phyloP scores from a whole-genome alignment of 2,329 filamentous ascomycete species.

The Incumbomyces delicatus region DNA sequence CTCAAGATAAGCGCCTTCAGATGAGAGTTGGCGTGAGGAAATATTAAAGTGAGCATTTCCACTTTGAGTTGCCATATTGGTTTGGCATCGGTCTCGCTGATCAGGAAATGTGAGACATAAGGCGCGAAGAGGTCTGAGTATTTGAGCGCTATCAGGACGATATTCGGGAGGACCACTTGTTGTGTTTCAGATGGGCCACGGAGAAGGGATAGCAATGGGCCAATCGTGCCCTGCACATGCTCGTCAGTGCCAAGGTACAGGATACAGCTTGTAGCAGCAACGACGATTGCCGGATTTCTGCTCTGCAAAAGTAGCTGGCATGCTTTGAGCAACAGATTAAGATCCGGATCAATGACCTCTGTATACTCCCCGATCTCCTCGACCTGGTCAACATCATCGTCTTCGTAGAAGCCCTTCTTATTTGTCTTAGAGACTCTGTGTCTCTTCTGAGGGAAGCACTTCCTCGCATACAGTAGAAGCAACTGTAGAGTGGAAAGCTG shows the following conservation, averaged over 20 bases:
- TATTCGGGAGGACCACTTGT: constrained; percentile 83
- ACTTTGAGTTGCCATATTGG: constrained; percentile 86
- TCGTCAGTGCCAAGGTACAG: constrained; percentile 71
- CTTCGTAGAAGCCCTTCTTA: constrained; percentile 69
- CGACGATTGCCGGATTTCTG: constrained; percentile 83
- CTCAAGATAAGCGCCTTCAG: constrained; percentile 79
- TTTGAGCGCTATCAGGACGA: constrained; percentile 78
- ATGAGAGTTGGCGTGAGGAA: constrained; percentile 66
- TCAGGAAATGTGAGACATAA: constrained; percentile 81
- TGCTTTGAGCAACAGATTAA: constrained; percentile 67
- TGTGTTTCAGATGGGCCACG: constrained; percentile 79
- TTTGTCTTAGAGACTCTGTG: constrained; percentile 47
- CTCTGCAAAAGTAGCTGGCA: constrained; percentile 82
- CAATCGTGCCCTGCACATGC: constrained; percentile 65
- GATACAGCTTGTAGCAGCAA: constrained; percentile 77
- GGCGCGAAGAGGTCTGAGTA: constrained; percentile 73
- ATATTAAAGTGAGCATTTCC: constrained; percentile 81
- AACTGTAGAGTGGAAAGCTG: constrained; percentile 75
- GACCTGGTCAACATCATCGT: constrained; percentile 45
- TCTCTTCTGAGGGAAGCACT: constrained; percentile 69
- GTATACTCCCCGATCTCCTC: constrained; percentile 43
- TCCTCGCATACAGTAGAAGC: constrained; percentile 74
- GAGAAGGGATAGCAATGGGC: constrained; percentile 76
- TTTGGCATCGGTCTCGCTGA: constrained; percentile 67
- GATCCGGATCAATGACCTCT: constrained; percentile 63